Base-by-base conservation (phyloP, 2,329 filamentous ascomycete genomes). In the Stagonosporopsis chrysanthemi region DNA sequence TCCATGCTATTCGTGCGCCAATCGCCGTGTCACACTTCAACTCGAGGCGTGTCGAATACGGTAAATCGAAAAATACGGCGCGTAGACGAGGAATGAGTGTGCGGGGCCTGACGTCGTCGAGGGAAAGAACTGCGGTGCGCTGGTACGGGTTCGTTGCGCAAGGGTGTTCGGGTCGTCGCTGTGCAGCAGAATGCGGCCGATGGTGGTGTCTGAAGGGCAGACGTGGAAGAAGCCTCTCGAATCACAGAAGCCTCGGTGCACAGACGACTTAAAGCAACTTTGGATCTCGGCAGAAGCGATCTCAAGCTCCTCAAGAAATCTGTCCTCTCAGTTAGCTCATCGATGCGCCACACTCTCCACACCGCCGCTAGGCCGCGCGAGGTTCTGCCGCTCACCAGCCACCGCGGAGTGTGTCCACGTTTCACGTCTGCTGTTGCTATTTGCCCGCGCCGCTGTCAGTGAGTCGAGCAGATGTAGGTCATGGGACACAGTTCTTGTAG, bases 1-100 rank as follows among this genome's bases (percentile, higher is more conserved):
- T 86, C 83, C 83, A 86, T 86, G 53, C 65, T 64, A 52, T 48
- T 23, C 41, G 31, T 45, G 39, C 38, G 33, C 31, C 28, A 19
- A 38, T 24, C 33, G 28, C 22, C 15, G 17, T n/a, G 48, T 24
- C 17, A 17, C 35, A 39, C 11, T 22, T 2, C 11, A 39, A n/a
- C 29, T 43, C 6, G 54, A 40, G 19, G 12, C 24, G 19, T 23
- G 42, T 45, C 31, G 19, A n/a, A 7, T 2, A 29, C 29, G 12
- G 17, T 31, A 33, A 40, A 52, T n/a, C 33, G 29, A 31, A 22
- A 43, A 39, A 36, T 40, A 36, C 26, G 43, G 48, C 39, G 49
- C 39, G 39, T 40, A n/a, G 54, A 15, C 31, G 48, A 48, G 31
- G 44, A 57, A 44, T n/a, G 38, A 52, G 38, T 33, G 43, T 52